Conservation (phyloP, 75 land plant species). For the Picea sitchensis region DNA sequence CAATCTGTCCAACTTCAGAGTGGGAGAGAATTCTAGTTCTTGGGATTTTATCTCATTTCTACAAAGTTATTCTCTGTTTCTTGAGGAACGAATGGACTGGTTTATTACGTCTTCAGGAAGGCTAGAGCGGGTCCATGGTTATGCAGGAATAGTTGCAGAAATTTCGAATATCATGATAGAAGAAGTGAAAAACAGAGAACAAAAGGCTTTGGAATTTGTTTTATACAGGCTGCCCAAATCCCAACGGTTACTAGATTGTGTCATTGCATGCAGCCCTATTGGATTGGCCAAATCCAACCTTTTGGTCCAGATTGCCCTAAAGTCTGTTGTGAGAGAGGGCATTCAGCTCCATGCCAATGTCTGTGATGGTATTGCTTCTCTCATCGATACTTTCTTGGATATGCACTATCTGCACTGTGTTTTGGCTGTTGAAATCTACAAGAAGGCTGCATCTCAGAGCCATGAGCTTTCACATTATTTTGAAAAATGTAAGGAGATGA, state of each 20-base stretch:
- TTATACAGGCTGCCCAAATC: constrained; percentile 28
- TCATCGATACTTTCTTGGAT: not conserved
- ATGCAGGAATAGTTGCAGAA: too few relatives aligned
- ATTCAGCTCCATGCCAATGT: constrained; percentile 31
- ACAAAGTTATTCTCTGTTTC: constrained; percentile 30
- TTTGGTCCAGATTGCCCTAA: constrained; percentile 20
- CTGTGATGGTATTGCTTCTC: not conserved
- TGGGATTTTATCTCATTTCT: constrained; percentile 38
- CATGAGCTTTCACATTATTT: not conserved
- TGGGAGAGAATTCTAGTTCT: constrained; percentile 19
- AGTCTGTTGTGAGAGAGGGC: constrained; percentile 29
- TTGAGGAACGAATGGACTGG: constrained; percentile 54
- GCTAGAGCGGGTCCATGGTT: constrained; percentile 13
- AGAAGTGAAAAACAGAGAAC: not conserved
- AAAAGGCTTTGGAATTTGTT: not conserved
- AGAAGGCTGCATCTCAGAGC: not conserved
- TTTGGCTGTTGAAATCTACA: not conserved
- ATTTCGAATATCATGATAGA: too few relatives aligned
- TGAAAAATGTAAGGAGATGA: not conserved
- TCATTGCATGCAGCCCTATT: constrained; percentile 37
- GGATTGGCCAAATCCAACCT: constrained; percentile 19
- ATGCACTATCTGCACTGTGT: not conserved
- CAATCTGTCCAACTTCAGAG: constrained; percentile 20
- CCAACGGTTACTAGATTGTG: constrained; percentile 44
- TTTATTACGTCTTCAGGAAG: constrained; percentile 27